Evolutionary conservation across 2,329 filamentous ascomycete genomes (phyloP).

Genomic region (Seiridium unicorne): DNA sequence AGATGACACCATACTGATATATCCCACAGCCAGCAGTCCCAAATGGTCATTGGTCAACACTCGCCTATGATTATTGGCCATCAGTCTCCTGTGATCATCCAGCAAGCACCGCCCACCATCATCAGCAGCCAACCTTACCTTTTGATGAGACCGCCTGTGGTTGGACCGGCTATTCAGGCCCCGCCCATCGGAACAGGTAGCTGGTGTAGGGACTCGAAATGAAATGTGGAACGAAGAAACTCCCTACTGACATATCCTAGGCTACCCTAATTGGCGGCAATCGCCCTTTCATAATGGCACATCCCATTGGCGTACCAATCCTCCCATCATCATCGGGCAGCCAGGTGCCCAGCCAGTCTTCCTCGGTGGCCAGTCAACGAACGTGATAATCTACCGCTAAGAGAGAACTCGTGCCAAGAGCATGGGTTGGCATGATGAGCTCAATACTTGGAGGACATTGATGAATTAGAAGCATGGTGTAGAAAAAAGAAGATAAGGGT

Average conservation of each 20-base stretch:
- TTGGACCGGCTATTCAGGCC: background rate
- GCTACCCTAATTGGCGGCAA: conserved; percentile 1
- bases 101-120: background rate
- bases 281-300: background rate
- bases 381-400: background rate
- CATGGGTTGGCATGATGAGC: background rate
- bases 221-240: no score
- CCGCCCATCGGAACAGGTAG: background rate
- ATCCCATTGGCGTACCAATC: background rate
- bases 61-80: background rate
- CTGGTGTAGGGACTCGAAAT: background rate
- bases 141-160: background rate
- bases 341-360: background rate
- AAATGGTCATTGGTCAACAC: background rate
- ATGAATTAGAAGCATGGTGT: background rate
- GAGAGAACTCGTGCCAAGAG: background rate
- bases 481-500: background rate
- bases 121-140: background rate
- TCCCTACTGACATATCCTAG: background rate
- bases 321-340: background rate
- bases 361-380: background rate
- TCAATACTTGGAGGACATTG: no score
- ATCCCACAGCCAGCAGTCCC: background rate
- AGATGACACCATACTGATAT: background rate
- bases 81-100: background rate